These are phyloP conservation scores for Blastocystis hominis DNA, from an alignment of 352 stramenopile genomes.

Conservation along the genomic window DNA sequence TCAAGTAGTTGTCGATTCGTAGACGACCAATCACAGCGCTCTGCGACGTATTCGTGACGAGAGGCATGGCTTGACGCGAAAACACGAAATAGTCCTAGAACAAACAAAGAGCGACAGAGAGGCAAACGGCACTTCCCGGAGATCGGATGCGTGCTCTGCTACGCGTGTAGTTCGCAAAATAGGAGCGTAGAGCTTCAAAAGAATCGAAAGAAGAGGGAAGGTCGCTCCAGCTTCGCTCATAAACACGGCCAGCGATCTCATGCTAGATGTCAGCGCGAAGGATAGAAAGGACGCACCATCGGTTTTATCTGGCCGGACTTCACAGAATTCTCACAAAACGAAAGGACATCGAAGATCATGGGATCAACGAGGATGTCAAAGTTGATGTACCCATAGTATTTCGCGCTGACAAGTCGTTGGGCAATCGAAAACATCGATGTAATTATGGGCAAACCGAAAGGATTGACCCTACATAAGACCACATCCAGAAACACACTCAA, in stretches of 20 bases:
- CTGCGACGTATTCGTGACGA: not conserved
- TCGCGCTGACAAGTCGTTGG: not conserved
- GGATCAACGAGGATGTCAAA: constrained; percentile 5
- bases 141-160: not conserved
- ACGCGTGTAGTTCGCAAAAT: not conserved
- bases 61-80: not conserved
- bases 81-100: constrained; percentile 31
- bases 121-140: not conserved
- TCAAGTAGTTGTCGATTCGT: constrained; percentile 13
- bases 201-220: not conserved
- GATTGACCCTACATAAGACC: not conserved
- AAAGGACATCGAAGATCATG: not conserved
- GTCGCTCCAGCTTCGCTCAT: not conserved
- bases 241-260: not conserved
- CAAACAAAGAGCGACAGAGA: not conserved
- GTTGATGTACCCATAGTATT: constrained; percentile 18
- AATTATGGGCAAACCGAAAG: not conserved
- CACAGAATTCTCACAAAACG: not conserved
- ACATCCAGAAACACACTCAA: not conserved
- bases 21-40: not conserved
- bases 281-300: not conserved
- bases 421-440: not conserved
- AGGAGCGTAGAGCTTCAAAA: not conserved
- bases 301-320: not conserved
- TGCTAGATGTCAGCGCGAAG: not conserved